These are phyloP conservation scores for Gossypium turneri DNA, from an alignment of 345 rosid species.

Conservation along the genomic window DNA sequence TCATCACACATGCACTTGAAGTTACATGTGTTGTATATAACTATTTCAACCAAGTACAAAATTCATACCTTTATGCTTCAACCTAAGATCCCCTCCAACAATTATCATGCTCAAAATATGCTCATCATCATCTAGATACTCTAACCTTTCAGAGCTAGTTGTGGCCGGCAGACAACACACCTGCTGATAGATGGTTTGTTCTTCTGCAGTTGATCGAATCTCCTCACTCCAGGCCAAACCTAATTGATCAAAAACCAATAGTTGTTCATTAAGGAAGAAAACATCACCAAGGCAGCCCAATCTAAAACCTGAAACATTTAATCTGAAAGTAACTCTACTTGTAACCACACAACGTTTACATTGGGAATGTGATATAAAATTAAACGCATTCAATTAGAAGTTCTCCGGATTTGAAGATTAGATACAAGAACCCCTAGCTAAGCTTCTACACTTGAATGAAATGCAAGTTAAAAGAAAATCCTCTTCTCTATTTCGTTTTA, in stretches of 20 bases:
- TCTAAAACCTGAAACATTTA: background rate
- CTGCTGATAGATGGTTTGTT: too few relatives aligned
- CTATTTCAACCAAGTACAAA: background rate
- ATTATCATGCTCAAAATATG: constrained; percentile 47
- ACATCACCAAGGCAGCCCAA: constrained; percentile 35
- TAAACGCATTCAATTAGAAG: background rate
- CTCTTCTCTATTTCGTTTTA: background rate
- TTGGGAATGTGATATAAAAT: background rate
- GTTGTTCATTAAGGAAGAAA: too few relatives aligned
- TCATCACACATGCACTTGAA: too few relatives aligned
- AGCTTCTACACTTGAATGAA: background rate
- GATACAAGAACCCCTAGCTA: background rate
- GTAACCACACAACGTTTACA: background rate
- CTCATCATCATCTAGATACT: too few relatives aligned
- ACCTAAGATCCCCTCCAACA: constrained; percentile 80
- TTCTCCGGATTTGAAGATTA: background rate
- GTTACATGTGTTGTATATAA: background rate
- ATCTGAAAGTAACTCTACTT: background rate
- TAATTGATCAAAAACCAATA: too few relatives aligned
- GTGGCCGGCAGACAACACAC: too few relatives aligned
- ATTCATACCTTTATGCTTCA: constrained; percentile 38
- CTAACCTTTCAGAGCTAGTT: too few relatives aligned
- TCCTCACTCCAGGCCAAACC: too few relatives aligned
- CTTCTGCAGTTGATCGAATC: too few relatives aligned
- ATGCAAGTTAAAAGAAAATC: background rate